These are phyloP conservation scores for Apiospora aurea DNA, from an alignment of 2,329 filamentous ascomycete genomes.

Conservation along the genomic window DNA sequence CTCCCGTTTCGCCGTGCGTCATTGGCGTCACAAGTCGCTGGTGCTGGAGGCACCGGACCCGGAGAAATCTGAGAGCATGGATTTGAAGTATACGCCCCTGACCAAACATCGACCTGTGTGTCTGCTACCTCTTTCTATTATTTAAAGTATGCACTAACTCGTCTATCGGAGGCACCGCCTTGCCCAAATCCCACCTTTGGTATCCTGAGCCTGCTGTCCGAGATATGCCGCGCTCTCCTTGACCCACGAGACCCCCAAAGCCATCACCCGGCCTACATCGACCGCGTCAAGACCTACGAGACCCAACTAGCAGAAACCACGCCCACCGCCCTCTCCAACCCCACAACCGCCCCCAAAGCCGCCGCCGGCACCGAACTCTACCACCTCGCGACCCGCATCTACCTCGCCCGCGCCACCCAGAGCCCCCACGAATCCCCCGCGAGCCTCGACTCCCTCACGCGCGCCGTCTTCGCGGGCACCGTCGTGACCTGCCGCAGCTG, in stretches of 20 bases:
- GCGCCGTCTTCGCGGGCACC: constrained; percentile 31
- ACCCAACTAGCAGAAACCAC: constrained; percentile 25
- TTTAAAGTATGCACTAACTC: too few relatives aligned
- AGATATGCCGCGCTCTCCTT: constrained; percentile 34
- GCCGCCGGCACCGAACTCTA: constrained; percentile 30
- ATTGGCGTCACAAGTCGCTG: constrained; percentile 35
- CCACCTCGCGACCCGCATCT: constrained; percentile 33
- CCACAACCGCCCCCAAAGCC: neutral
- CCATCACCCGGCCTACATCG: constrained; percentile 28
- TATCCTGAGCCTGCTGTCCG: constrained; percentile 34
- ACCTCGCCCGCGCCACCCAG: constrained; percentile 36
- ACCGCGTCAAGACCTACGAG: constrained; percentile 30
- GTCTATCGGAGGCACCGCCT: neutral
- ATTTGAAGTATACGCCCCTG: neutral
- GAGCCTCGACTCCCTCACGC: constrained; percentile 34
- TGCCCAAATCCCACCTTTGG: constrained; percentile 30
- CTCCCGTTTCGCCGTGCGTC: constrained; percentile 38
- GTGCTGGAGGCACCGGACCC: neutral
- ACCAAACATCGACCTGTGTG: constrained; percentile 25
- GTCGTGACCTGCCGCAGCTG: constrained; percentile 31
- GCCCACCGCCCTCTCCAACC: neutral
- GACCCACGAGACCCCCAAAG: constrained; percentile 34
- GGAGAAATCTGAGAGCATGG: too few relatives aligned
- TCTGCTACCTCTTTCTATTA: neutral
- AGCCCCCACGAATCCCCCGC: constrained; percentile 33